Evolutionary conservation across 768 basidiomycete species (phyloP), one percentile per base, ranked within the genome.

Genomic region (Boletus vermiculosoides): DNA sequence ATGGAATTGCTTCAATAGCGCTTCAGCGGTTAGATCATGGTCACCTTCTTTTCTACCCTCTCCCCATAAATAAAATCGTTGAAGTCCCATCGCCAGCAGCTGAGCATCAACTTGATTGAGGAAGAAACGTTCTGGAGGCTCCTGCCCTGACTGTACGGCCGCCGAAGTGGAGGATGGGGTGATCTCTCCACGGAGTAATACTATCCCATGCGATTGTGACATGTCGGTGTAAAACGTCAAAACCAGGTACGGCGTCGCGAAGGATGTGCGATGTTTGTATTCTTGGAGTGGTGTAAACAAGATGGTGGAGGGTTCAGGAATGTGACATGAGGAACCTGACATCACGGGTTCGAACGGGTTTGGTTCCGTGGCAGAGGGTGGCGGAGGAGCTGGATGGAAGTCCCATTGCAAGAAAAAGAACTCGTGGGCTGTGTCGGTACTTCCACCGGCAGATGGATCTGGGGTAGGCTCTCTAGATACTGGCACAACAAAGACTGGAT

Each of bases 271-370:
- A 55, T 85, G 73, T 72, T 97, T 96, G 82, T 92, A 99, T 74
- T 98, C 96, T 62, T 90, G 87, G 42, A 98, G 79, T 2, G 95
- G 91, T 0, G 97, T 94, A 77, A 96, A 96, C 36, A 98, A 78
- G 51, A 96, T 80, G 0, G 94, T 94, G 7, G 94, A 84, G 3
- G 74, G 76, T 50, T 76, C 77, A 16, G 84, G 82, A 61, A 83
- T 83, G 15, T 67, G 65, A 6, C 65, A 16, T 7, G 60, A 28
- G 64, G 55, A 15, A 58, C 57, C 33, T 57, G 65, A 20, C 63
- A 54, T 33, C 63, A 57, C 68, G 57, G 75, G 70, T 45, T 75
- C 61, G 68, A 84, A 83, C 5, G 76, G 74, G 64, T 85, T 77
- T 31, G 63, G 55, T 40, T 76, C 73, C 16, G 63, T 67, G n/a